Evolutionary conservation across 768 basidiomycete species (phyloP), one percentile per base, ranked within the genome.

Genomic region (Suillus weaverae): DNA sequence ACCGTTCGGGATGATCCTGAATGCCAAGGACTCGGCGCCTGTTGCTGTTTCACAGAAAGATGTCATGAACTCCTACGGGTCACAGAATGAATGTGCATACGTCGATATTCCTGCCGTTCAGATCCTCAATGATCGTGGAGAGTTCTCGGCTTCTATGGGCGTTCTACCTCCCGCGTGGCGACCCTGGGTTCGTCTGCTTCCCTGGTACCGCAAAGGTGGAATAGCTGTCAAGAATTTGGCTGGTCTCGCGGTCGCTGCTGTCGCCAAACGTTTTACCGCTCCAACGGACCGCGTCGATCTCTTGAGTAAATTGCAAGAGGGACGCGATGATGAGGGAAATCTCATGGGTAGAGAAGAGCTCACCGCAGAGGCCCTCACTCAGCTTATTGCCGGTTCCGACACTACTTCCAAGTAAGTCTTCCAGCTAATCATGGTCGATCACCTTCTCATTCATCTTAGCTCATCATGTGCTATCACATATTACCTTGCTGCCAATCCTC

Each of bases 391-490:
- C 7, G 94, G 94, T 1, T 91, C 90, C 4, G 95, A 97, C 71
- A 97, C 95, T 1, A 97, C 95, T 0, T 95, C 94, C 54, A 97
- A 97, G 92, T 93, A 69, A 66, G 88, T 50, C 43, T 44, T 22
- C 16, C 4, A 36, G 32, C 50, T 39, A 33, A 38, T 36, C 33
- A 32, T 11, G 26, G 44, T 48, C 60, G 38, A 62, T 62, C 30
- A 69, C 33, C 61, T 35, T 36, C 36, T 43, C 20, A 36, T 41
- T 62, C 35, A n/a, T 20, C 13, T 38, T 64, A 94, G 92, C 79
- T 95, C 94, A 20, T 92, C 92, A 5, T 95, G 93, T 69, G 94
- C 94, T 13, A 94, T 96, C 72, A 83, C 92, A 30, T 95, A 93
- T 79, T 85, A 94, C 73, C 84, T 97, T 64, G 91, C 92, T 5